These are phyloP conservation scores for Ophiocordyceps camponoti-leonardi DNA, from an alignment of 2,329 filamentous ascomycete species.

Conservation along the genomic window DNA sequence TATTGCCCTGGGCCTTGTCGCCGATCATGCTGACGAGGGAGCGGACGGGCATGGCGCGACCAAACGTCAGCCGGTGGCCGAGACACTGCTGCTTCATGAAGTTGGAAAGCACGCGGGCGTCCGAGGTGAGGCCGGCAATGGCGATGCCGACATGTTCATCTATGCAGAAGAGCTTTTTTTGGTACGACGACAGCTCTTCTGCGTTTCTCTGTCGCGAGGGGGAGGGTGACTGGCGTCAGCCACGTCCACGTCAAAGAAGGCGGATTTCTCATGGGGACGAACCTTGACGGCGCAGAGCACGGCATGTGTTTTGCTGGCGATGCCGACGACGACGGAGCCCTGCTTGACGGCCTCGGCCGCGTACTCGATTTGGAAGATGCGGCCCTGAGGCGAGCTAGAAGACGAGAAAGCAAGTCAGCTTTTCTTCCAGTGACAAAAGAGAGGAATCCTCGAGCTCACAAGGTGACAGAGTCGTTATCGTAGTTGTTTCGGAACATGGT, in stretches of 20 bases:
- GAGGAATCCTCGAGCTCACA: slow-evolving; percentile 40
- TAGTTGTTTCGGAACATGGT: slow-evolving; percentile 99
- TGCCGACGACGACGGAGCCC: slow-evolving; percentile 90
- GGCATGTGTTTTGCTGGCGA: slow-evolving; percentile 95
- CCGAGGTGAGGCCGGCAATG: slow-evolving; percentile 90
- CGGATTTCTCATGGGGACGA: slow-evolving; percentile 6
- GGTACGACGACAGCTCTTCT: slow-evolving; percentile 98
- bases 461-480: slow-evolving; percentile 99
- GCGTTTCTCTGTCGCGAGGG: slow-evolving; percentile 62
- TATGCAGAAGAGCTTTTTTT: slow-evolving; percentile 96
- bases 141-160: slow-evolving; percentile 92
- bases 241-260: not conserved
- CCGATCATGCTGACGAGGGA: slow-evolving; percentile 84
- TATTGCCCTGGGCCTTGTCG: slow-evolving; percentile 94
- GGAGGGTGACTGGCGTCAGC: not conserved
- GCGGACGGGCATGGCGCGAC: slow-evolving; percentile 78
- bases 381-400: slow-evolving; percentile 83
- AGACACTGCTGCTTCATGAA: slow-evolving; percentile 99
- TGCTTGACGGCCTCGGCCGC: slow-evolving; percentile 98
- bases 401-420: not conserved
- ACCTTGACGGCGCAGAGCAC: slow-evolving; percentile 96
- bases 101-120: slow-evolving; percentile 97
- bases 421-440: not conserved
- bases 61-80: slow-evolving; percentile 87
- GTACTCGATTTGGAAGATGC: slow-evolving; percentile 99